Conservation (phyloP, 1,139 yeast genomes). For the Yamadazyma blattariae region DNA sequence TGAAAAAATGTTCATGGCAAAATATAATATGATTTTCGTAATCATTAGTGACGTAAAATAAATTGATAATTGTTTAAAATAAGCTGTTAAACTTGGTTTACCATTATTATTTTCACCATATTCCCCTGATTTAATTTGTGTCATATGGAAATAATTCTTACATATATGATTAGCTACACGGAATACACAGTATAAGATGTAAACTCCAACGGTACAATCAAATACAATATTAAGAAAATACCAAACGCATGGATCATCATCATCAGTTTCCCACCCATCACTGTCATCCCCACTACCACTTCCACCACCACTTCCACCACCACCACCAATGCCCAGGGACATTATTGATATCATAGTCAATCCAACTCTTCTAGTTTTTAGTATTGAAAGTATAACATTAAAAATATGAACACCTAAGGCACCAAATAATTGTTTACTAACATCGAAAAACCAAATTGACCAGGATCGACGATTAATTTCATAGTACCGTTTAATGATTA, state of each 20-base stretch:
- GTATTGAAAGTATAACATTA: conserved; percentile 69
- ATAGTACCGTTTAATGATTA: conserved; percentile 70
- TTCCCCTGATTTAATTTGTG: conserved; percentile 75
- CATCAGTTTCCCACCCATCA: conserved; percentile 12
- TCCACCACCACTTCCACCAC: neutral
- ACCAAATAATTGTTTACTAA: conserved; percentile 84
- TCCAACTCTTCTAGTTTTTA: conserved; percentile 32
- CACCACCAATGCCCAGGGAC: too few relatives aligned
- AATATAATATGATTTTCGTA: conserved; percentile 55
- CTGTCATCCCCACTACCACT: conserved; percentile 5
- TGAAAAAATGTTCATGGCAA: conserved; percentile 39
- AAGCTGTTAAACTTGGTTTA: conserved; percentile 67
- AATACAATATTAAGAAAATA: conserved; percentile 82
- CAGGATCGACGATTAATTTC: conserved; percentile 78
- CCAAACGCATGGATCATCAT: conserved; percentile 78
- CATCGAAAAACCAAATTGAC: conserved; percentile 88
- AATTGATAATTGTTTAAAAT: conserved; percentile 68
- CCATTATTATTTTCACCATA: conserved; percentile 64
- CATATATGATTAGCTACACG: conserved; percentile 44
- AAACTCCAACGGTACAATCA: conserved; percentile 96
- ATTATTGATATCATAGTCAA: neutral
- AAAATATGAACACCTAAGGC: conserved; percentile 80
- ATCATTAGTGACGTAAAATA: conserved; percentile 64
- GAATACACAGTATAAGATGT: conserved; percentile 62
- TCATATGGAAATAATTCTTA: conserved; percentile 27